Evolutionary conservation across 1,284 basidiomycete genomes (phyloP), one percentile per base, ranked within the genome.

Genomic region (Wallemia ichthyophaga): DNA sequence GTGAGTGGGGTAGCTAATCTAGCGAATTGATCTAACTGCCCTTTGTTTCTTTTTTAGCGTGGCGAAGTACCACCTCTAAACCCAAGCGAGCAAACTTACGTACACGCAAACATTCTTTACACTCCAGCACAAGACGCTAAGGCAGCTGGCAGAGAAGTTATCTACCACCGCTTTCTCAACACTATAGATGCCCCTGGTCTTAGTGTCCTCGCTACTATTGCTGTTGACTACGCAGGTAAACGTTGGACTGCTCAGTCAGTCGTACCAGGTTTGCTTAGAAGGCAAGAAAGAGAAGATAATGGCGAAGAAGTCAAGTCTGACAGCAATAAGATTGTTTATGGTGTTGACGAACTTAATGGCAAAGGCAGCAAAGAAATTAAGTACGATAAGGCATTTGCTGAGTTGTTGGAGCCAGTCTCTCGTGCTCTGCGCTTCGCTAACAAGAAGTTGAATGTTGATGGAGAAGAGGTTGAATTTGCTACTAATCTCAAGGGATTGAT

Each of bases 181-280:
- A 48, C 37, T 21, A 48, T 48, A 3, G 37, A 48, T 19, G 37
- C 37, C n/a, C 37, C 37, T 11, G 37, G 37, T 15, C 37, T 48
- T 5, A 48, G n/a, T 19, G 37, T 48, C 3, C 65, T 67, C 61
- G 71, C 69, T 55, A 72, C 69, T 27, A 69, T 69, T 54, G 66
- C 72, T 21, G 66, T 73, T 59, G 72, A 73, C 62, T 71, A 66
- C 67, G 65, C 66, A 61, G 72, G 72, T 27, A 66, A 70, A 61
- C 67, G 72, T 53, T 73, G 72, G 72, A 67, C 72, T 31, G 71
- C 66, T n/a, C 72, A 73, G 64, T 68, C 67, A 53, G 65, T 73
- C 58, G 67, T 72, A 2, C 72, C 72, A 24, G 72, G 71, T 27
- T 65, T 73, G 25, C 72, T 72, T 66, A 64, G 64, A 64, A 66